Base-by-base conservation (phyloP, 1,284 basidiomycete genomes). In the Omphalotus olearius region DNA sequence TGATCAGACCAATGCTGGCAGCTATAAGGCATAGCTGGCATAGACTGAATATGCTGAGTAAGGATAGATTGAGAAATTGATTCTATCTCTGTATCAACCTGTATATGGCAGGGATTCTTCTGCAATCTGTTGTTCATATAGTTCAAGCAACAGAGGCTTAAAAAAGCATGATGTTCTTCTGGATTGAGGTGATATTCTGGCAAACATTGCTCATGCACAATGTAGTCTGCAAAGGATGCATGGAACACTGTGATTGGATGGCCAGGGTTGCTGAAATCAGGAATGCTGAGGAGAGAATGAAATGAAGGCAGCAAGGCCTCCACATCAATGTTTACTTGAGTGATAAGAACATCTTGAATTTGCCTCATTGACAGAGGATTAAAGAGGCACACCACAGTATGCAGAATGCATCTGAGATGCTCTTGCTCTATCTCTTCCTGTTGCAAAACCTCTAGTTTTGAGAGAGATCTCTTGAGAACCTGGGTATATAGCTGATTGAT, bases 281-380 rank as follows among this genome's bases (percentile, higher is more conserved):
- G 25, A 14, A 18, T 43, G 18, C 25, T 43, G n/a, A 30, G n/a
- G 2, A 28, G 13, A 6, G n/a, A 30, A 6, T 28, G 33, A n/a
- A 30, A n/a, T 10, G n/a, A 30, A 28, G 30, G 13, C 30, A 33
- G 9, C 9, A 13, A 33, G 13, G 3, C 30, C 7, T 33, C 30
- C 30, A 33, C 30, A 33, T 33, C 13, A 13, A 33, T 9, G 13
- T 33, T 7, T 10, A 2, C 30, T 33, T 33, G 30, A 13, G 13
- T 33, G 13, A 13, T 10, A 33, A 33, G 30, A 13, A 33, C 4
- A 13, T 33, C 13, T 13, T 33, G 30, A n/a, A 59, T 48, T 16
- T 36, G 51, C 26, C 50, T 14, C 11, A 51, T 28, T 25, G 56
- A 18, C 11, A 57, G 16, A 33, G 56, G 54, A 44, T 48, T 50